Base-by-base conservation (phyloP, 306 rosid species). In the Oxytropis ochrocephala region DNA sequence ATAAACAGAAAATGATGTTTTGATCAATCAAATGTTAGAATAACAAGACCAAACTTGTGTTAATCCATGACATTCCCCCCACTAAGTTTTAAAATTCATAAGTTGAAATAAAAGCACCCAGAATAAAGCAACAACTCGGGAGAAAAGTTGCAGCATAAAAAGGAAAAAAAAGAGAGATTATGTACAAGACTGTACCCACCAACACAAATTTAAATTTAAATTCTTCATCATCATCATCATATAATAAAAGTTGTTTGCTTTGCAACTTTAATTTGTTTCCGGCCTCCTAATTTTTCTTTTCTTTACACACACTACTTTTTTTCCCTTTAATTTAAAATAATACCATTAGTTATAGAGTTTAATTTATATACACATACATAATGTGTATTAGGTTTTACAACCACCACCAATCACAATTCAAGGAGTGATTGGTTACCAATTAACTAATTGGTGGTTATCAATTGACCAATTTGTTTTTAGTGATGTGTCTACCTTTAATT, bases 181-280 rank as follows among this genome's bases (percentile, higher is more conserved):
- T 50, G 65, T 38, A 38, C 64, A 73, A 73, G 66, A 67, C 60
- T 72, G 60, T 73, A 53, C 81, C 83, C 79, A 78, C 86, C 86
- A 65, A 60, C 46, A 13, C 68, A 59, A 29, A 75, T 78, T 82
- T 43, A 82, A 82, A 78, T 78, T 66, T 73, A 36, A 27, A n/a
- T n/a, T n/a, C n/a, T 24, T 24, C 29, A 24, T 21, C 24, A 7
- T n/a, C 78, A 50, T 63, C 70, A 64, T 53, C 65, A 43, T 30
- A 19, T 1, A 4, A 60, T 19, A 46, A 54, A 80, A 69, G n/a
- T n/a, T n/a, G n/a, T n/a, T 50, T 41, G 48, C 47, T 78, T 78
- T 36, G 35, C 48, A 43, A 55, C 83, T 69, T 65, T 78, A 55
- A 80, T 69, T 65, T 78, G 73, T 46, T 30, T 52, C 16, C 32